phyloP scores from a whole-genome alignment of 2,329 filamentous ascomycete genomes.

The Penicillium sp. region DNA sequence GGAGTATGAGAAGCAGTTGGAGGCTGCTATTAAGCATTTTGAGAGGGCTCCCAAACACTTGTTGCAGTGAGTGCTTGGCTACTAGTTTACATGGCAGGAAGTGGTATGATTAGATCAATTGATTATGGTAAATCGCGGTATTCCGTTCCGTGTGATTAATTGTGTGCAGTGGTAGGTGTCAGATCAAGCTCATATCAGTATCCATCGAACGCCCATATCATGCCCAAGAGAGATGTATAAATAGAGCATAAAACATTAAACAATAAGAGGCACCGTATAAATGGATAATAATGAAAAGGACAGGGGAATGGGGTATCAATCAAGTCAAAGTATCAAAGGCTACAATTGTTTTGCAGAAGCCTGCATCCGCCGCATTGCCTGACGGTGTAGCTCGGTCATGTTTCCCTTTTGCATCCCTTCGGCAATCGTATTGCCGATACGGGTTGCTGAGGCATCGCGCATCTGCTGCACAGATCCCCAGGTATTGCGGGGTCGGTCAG shows the following conservation, averaged over 20 bases:
- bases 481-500: conserved; percentile 63
- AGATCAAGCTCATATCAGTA: not conserved
- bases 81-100: not conserved
- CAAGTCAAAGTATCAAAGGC: not conserved
- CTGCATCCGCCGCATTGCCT: conserved; percentile 80
- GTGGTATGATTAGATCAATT: not conserved
- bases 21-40: conserved; percentile 23
- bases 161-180: conserved; percentile 10
- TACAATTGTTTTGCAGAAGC: conserved; percentile 48
- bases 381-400: conserved; percentile 73
- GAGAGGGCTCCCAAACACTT: conserved; percentile 26
- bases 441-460: conserved; percentile 58
- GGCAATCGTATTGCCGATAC: conserved; percentile 65
- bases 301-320: conserved; percentile 12
- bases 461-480: conserved; percentile 61
- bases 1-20: conserved; percentile 24
- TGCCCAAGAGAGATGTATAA: conserved; percentile 3
- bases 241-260: not conserved
- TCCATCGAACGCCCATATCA: not conserved
- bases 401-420: conserved; percentile 73
- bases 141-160: not conserved
- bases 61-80: conserved; percentile 9
- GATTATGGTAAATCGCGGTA: not conserved
- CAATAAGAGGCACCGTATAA: not conserved
- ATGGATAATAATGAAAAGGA: not conserved